Base-by-base conservation (phyloP, 805 yeast genomes). In the Candida oleophila region DNA sequence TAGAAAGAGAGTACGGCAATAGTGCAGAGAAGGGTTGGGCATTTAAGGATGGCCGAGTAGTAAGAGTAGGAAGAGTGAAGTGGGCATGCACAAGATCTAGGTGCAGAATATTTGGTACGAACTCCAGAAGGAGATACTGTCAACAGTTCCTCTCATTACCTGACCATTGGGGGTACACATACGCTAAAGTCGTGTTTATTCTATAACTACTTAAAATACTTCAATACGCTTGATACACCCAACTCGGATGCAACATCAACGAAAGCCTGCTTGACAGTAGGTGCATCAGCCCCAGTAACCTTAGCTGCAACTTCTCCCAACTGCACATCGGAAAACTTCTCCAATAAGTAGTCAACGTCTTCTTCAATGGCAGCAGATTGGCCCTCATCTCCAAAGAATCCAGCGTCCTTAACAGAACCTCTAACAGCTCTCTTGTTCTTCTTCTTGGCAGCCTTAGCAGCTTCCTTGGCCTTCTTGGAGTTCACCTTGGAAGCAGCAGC, bases 381-480 rank as follows among this genome's bases (percentile, higher is more conserved):
- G 50, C 70, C 80, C 49, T 83, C 86, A 59, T 85, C 89, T 56
- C 94, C 94, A 57, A 89, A 90, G 80, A 89, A 89, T 48, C 77
- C 87, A 57, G 77, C 82, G 38, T 88, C 97, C 77, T 91, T 89
- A 55, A 82, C 89, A 49, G 90, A 76, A 58, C 72, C 70, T 81
- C 98, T 89, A 55, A 94, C 70, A 37, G 83, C 69, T 77, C 96
- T 85, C 85, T 88, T 89, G 76, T 88, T 87, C 87, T 94, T 94
- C 96, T 94, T 94, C 80, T 89, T 91, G 45, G 97, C 97, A 57
- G 87, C 89, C 80, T 94, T 96, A 66, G 96, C 96, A 57, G 92
- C 86, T 78, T 92, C 96, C 80, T 92, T 92, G 60, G 89, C 85
- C 68, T 84, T 82, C 68, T 84, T 89, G 62, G 85, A 77, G 52